Base-by-base conservation (phyloP, 768 basidiomycete species). In the Boletus rubroflammeus region DNA sequence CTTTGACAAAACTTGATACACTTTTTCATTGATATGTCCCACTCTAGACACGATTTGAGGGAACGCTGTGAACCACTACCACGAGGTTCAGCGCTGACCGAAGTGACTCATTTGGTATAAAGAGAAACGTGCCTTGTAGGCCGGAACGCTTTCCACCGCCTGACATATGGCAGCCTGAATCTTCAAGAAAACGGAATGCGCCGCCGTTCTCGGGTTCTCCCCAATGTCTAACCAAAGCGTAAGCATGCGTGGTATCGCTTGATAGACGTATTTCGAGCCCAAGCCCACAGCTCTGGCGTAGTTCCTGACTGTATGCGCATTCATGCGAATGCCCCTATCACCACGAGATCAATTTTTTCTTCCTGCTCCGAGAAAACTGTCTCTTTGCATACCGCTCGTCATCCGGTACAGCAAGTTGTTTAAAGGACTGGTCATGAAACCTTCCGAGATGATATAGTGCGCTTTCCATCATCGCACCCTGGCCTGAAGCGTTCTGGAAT, bases 1-100 rank as follows among this genome's bases (percentile, higher is more conserved):
- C 44, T 67, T 72, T 3, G 80, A 76, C 21, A 99, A 73, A 3
- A 84, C 69, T 0, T 66, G 69, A 64, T 81, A 86, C 3, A 93
- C 86, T 1, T 75, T 76, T 11, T 70, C 58, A 62, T 90, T 86
- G 5, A 69, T 72, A 59, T 97, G 91, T 13, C 87, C 88, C 31
- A 99, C 86, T 8, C 97, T 84, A 14, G 96, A 98, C 14, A 95
- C 93, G 49, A 98, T 91, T 76, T 98, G 97, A 3, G 95, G 94
- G 58, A 98, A 95, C 1, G 93, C 95, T 0, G 90, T 94, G 61
- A 85, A 89, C 93, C 96, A 98, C 94, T 98, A 44, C 15, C 48
- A 43, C 23, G 5, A 47, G 57, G 26, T 5, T 67, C 41, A 56
- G 41, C 51, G 40, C 60, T 41, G 26, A 41, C 31, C 19, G 11